These are phyloP conservation scores for Venturia oleaginea DNA, from an alignment of 2,329 filamentous ascomycete genomes.

Conservation along the genomic window DNA sequence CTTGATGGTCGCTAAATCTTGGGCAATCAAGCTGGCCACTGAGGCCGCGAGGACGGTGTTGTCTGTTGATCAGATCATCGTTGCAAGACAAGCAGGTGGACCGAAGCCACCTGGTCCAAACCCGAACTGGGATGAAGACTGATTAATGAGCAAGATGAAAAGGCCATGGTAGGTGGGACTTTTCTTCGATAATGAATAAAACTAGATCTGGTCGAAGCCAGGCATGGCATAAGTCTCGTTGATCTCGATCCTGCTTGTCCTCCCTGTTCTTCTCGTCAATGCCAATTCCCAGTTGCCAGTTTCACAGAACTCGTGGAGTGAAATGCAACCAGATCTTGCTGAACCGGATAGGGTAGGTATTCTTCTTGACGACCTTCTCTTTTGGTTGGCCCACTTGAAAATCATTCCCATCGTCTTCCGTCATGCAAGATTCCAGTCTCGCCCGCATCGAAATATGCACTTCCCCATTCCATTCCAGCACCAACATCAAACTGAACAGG, in stretches of 20 bases:
- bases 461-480: neutral
- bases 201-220: neutral
- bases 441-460: neutral
- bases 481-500: neutral
- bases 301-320: neutral
- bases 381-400: neutral
- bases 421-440: neutral
- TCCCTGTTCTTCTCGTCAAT: neutral
- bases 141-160: neutral
- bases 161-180: neutral
- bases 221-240: neutral
- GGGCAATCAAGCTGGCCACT: conserved; percentile 94
- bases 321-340: neutral
- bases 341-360: neutral
- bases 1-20: conserved; percentile 82
- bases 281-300: too few species aligned
- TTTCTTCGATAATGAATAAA: neutral
- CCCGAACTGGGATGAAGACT: conserved; percentile 65
- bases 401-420: neutral
- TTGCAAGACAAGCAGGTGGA: conserved; percentile 91
- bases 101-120: conserved; percentile 95
- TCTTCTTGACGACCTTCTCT: neutral
- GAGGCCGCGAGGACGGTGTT: conserved; percentile 90
- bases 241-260: neutral
- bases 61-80: conserved; percentile 97